Percentiles rank a stretch among this genome's conserved stretches.
Conservation (phyloP, 805 yeast species). For the Zygosaccharomyces bailii region DNA sequence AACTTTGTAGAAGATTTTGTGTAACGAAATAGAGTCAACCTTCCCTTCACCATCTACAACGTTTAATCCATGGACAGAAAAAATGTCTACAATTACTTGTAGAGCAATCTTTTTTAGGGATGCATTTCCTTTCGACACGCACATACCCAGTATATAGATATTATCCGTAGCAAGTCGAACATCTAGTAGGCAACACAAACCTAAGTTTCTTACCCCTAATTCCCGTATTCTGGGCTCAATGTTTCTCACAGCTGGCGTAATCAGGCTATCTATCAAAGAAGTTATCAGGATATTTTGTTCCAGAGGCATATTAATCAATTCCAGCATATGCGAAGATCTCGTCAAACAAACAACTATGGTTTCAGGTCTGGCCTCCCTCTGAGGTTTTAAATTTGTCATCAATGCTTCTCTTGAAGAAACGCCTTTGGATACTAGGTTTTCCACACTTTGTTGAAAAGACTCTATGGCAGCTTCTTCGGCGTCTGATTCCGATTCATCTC, state of each 20-base stretch:
- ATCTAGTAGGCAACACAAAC: conserved; percentile 74
- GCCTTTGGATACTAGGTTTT: conserved; percentile 35
- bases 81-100: conserved; percentile 70
- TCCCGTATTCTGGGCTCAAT: conserved; percentile 52
- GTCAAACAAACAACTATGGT: conserved; percentile 60
- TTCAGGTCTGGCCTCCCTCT: conserved; percentile 38
- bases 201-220: conserved; percentile 71
- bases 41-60: conserved; percentile 61
- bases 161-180: conserved; percentile 60
- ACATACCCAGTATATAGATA: conserved; percentile 61
- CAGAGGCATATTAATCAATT: conserved; percentile 60
- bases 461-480: conserved; percentile 39
- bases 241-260: conserved; percentile 72
- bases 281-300: conserved; percentile 61
- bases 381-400: conserved; percentile 29
- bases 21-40: conserved; percentile 63
- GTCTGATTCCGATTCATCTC: conserved; percentile 19
- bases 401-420: conserved; percentile 16
- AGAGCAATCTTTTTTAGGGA: conserved; percentile 59
- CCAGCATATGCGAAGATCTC: conserved; percentile 66
- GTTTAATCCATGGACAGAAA: conserved; percentile 70
- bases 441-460: conserved; percentile 48
- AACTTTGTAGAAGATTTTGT: conserved; percentile 65
- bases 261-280: conserved; percentile 69
- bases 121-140: conserved; percentile 64